Evolutionary conservation across 2,329 filamentous ascomycete genomes (phyloP).

Genomic region (Beauveria medogensis): DNA sequence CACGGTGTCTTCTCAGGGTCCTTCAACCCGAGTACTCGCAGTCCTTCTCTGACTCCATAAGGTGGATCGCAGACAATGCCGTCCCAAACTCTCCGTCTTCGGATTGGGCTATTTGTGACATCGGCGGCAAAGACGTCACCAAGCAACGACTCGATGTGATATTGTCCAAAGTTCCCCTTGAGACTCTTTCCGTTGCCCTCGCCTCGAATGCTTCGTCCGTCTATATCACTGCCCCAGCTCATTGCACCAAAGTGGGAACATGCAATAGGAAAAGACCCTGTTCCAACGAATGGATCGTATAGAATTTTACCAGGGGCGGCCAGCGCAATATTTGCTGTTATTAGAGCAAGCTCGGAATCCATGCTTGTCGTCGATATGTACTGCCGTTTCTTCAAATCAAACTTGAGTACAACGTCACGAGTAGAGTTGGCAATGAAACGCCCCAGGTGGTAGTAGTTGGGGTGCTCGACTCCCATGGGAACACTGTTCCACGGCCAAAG

Average conservation of each 20-base stretch:
- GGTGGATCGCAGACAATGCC: slow-evolving; percentile 94
- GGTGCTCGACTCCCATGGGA: slow-evolving; percentile 40
- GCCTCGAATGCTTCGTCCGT: slow-evolving; percentile 80
- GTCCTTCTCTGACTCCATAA: slow-evolving; percentile 86
- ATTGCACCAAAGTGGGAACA: slow-evolving; percentile 84
- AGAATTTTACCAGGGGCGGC: slow-evolving; percentile 77
- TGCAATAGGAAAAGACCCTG: slow-evolving; percentile 84
- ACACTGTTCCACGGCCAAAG: slow-evolving; percentile 57
- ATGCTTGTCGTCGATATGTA: slow-evolving; percentile 97
- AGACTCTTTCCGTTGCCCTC: slow-evolving; percentile 45
- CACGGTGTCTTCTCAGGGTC: slow-evolving; percentile 53
- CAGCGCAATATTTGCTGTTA: slow-evolving; percentile 86
- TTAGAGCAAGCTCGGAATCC: slow-evolving; percentile 85
- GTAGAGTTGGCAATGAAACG: slow-evolving; percentile 60
- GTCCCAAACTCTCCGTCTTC: slow-evolving; percentile 59
- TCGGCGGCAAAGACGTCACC: slow-evolving; percentile 80
- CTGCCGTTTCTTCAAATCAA: slow-evolving; percentile 83
- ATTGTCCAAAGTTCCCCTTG: slow-evolving; percentile 74
- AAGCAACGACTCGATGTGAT: slow-evolving; percentile 57
- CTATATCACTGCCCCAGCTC: slow-evolving; percentile 84
- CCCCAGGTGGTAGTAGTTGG: slow-evolving; percentile 59
- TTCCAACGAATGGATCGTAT: slow-evolving; percentile 94
- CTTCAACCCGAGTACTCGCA: slow-evolving; percentile 76
- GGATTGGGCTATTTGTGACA: slow-evolving; percentile 76
- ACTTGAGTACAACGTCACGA: slow-evolving; percentile 60